Evolutionary conservation across 768 basidiomycete genomes (phyloP).

Genomic region (Cubamyces lactineus): DNA sequence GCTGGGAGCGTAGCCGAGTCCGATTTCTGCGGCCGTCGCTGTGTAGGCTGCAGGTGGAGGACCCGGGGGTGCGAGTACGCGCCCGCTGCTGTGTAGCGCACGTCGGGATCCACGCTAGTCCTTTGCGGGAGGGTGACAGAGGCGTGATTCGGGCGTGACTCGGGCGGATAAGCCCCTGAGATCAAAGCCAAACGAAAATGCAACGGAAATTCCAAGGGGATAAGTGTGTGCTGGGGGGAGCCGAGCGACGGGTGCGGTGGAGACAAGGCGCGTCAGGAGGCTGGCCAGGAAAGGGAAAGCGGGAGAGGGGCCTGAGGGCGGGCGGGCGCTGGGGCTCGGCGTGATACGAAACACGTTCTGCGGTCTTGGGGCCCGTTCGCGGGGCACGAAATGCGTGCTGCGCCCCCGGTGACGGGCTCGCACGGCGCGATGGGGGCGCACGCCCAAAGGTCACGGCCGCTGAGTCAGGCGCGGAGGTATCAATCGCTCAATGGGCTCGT

Average conservation of each 20-base stretch:
- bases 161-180: constrained; percentile 4
- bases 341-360: constrained; percentile 16
- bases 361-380: constrained; percentile 15
- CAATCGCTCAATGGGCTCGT: too few species aligned
- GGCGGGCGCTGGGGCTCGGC: neutral
- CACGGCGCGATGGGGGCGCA: neutral
- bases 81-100: neutral
- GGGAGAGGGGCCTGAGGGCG: constrained; percentile 3
- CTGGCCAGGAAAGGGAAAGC: constrained; percentile 6
- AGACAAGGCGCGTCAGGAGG: constrained; percentile 16
- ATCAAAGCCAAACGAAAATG: neutral
- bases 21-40: neutral
- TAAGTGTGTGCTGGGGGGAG: neutral
- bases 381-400: constrained; percentile 13
- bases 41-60: neutral
- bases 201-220: neutral
- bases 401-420: neutral
- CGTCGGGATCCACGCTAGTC: constrained; percentile 5
- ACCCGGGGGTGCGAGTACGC: neutral
- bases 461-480: constrained; percentile 5
- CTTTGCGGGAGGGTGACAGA: constrained; percentile 15
- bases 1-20: neutral
- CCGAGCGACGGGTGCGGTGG: neutral
- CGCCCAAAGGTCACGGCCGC: neutral
- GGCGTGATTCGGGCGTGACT: constrained; percentile 21